phyloP scores from a whole-genome alignment of 805 yeast genomes.

The Ogataea glucozyma region DNA sequence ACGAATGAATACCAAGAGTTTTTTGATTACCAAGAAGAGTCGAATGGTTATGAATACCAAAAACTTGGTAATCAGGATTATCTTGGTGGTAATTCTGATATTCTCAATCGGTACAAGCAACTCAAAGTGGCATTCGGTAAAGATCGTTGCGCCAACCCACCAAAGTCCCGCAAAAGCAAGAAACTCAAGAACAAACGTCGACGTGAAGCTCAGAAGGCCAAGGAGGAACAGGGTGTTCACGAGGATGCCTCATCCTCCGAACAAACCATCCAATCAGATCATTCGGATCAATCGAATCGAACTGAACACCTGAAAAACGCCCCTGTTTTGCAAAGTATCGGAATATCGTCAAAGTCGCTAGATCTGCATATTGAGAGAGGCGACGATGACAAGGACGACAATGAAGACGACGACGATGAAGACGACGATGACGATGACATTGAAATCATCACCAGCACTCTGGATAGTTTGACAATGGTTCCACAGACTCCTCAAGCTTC shows the following conservation, averaged over 20 bases:
- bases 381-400: neutral
- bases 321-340: constrained; percentile 27
- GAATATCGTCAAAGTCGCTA: constrained; percentile 27
- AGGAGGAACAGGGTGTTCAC: constrained; percentile 11
- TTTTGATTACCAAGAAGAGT: no score
- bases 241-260: no score
- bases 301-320: constrained; percentile 18
- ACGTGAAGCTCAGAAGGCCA: constrained; percentile 21
- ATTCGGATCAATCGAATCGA: no score
- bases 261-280: neutral
- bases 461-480: constrained; percentile 5
- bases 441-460: constrained; percentile 16
- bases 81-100: constrained; percentile 31
- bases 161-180: constrained; percentile 47
- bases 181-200: constrained; percentile 42
- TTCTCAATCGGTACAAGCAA: constrained; percentile 48
- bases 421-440: constrained; percentile 16
- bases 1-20: no score
- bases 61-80: no score
- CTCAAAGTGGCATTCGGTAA: constrained; percentile 65
- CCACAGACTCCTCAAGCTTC: neutral
- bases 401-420: constrained; percentile 9
- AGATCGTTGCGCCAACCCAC: constrained; percentile 79
- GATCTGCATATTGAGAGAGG: constrained; percentile 11
- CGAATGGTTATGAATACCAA: no score